Evolutionary conservation across 1,139 yeast species (phyloP), one percentile per base, ranked within the genome.

Genomic region (Diutina mesorugosa): DNA sequence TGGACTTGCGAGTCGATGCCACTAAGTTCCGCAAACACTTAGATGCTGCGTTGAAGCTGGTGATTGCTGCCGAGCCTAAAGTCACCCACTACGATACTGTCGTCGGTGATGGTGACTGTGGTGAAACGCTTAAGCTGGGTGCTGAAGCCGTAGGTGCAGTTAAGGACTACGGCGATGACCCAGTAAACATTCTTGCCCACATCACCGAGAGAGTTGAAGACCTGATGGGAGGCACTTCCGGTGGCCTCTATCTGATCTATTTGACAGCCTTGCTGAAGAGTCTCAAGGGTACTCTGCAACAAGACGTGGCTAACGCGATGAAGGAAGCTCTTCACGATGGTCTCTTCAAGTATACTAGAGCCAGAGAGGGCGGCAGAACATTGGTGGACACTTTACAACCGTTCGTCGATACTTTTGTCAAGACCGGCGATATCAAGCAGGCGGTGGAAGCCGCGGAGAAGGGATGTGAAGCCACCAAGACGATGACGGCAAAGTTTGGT

Each of bases 41-140:
- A n/a, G 9, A 26, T 28, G 26, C 14, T n/a, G 91, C 88, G 38
- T 79, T 88, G 62, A 59, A 73, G 63, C 77, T 63, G 56, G 70
- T 69, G 67, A 80, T 69, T 63, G 77, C 67, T 65, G 76, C 68
- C 72, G 97, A 90, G 67, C 95, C 96, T 4, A 79, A 81, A 62
- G 86, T 91, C 64, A 91, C 97, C 0, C 79, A 82, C 60, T 84
- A 87, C 63, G 98, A 91, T 65, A 87, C 95, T 1, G 77, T 84
- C 62, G 97, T 93, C 1, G 98, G 98, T 59, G 98, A 91, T 68
- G 98, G 98, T 63, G 98, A 91, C 67, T 90, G 97, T 71, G 98
- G 98, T 54, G 95, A 89, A 64, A 91, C 97, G 0, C 73, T 91
- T 60, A 89, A 84, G 16, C 79, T 81, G 35, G 97, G 97, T 53